Conservation (phyloP, 2,329 filamentous ascomycete genomes). For the Alternaria triticimaculans region DNA sequence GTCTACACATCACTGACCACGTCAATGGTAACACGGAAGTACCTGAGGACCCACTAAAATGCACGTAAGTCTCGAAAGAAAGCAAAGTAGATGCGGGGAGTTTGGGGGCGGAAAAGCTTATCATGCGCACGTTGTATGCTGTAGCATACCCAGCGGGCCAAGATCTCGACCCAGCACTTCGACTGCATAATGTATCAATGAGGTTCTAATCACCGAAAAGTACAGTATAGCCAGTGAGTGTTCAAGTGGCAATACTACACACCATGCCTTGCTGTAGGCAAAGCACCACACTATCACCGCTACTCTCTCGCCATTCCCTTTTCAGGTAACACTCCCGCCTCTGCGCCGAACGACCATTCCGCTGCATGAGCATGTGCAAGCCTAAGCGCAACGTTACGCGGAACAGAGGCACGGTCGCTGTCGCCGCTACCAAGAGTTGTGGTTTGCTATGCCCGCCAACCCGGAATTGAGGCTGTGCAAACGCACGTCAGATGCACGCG, state of each 20-base stretch:
- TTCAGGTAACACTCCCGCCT: not conserved
- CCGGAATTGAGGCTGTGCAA: conserved; percentile 8
- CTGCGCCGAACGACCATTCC: not conserved
- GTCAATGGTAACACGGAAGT: not conserved
- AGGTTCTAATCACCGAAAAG: not conserved
- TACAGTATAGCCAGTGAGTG: not conserved
- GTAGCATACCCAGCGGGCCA: conserved; percentile 1
- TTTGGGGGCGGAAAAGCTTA: conserved; percentile 27
- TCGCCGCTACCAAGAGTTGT: not conserved
- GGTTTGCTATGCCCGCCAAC: not conserved
- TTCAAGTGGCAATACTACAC: not conserved
- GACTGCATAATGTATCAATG: not conserved
- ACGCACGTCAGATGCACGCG: conserved; percentile 8
- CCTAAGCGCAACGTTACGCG: not conserved
- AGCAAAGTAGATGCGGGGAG: conserved; percentile 15
- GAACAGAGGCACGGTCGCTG: not conserved
- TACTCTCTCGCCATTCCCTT: not conserved
- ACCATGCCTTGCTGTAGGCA: not conserved
- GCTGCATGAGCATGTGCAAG: not conserved
- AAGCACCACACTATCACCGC: not conserved
- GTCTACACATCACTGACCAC: not conserved
- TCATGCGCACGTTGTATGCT: conserved; percentile 9
- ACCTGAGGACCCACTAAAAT: not conserved
- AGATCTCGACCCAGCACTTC: not conserved
- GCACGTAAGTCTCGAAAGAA: conserved; percentile 12